Conservation (phyloP, 192 early-diverging fungal genomes). For the Umbelopsis isabellina region DNA sequence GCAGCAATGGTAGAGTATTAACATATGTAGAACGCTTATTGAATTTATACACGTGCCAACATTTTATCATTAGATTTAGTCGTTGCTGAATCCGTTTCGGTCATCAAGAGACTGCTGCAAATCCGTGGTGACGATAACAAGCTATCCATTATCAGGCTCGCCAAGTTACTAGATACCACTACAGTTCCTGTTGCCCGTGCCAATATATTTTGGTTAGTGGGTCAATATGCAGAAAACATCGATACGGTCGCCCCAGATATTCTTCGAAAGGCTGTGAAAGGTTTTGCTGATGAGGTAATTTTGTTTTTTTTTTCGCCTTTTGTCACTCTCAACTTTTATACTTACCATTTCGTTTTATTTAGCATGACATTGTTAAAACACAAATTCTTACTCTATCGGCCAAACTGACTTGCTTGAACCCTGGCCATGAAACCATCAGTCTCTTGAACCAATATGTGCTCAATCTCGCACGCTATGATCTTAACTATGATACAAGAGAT, state of each 20-base stretch:
- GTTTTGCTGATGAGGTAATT: conserved; percentile 52
- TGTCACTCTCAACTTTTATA: neutral
- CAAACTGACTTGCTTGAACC: conserved; percentile 61
- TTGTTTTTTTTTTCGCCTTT: conserved; percentile 20
- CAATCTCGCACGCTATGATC: conserved; percentile 89
- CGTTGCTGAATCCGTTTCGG: conserved; percentile 75
- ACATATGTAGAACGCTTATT: neutral
- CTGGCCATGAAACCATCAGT: conserved; percentile 44
- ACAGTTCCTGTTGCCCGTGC: conserved; percentile 78
- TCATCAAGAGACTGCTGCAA: conserved; percentile 73
- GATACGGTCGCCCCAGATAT: conserved; percentile 78
- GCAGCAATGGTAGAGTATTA: conserved; percentile 54
- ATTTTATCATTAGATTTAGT: conserved; percentile 60
- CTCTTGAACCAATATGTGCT: conserved; percentile 76
- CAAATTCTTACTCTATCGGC: conserved; percentile 83
- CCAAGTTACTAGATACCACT: conserved; percentile 65
- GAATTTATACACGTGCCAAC: neutral
- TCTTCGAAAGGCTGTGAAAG: conserved; percentile 74
- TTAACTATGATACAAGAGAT: conserved; percentile 89
- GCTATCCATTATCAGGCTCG: conserved; percentile 56
- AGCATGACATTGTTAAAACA: conserved; percentile 74
- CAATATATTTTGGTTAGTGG: conserved; percentile 85
- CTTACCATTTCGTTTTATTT: conserved; percentile 16
- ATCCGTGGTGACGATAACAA: conserved; percentile 49
- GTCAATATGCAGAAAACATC: conserved; percentile 72